These are phyloP conservation scores for Phallus indusiatus DNA, from an alignment of 768 basidiomycete species.

Conservation along the genomic window DNA sequence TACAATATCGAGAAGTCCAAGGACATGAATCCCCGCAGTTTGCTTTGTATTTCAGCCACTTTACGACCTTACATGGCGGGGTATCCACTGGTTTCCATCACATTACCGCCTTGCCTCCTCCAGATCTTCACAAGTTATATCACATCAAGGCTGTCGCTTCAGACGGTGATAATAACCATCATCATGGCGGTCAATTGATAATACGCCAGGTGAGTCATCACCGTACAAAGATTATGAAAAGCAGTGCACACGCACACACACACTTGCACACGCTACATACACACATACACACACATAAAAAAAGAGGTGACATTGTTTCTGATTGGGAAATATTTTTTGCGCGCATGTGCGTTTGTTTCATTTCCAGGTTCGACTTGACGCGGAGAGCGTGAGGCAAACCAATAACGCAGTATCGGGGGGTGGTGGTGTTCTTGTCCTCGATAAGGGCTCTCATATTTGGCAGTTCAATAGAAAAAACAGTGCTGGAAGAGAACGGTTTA, in stretches of 20 bases:
- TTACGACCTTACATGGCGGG: conserved; percentile 38
- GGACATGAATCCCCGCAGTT: conserved; percentile 44
- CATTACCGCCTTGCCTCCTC: conserved; percentile 33
- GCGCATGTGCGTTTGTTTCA: background rate
- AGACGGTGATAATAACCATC: background rate
- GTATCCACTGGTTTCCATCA: conserved; percentile 45
- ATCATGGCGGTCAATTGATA: conserved; percentile 7
- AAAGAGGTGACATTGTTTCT: too few species aligned
- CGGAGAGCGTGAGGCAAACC: conserved; percentile 33
- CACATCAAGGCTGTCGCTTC: conserved; percentile 30
- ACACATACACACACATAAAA: too few species aligned
- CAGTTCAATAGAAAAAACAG: conserved; percentile 50
- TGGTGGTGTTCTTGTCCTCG: conserved; percentile 52
- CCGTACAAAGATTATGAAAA: background rate
- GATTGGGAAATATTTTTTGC: too few species aligned
- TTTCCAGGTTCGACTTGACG: conserved; percentile 11
- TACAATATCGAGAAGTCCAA: conserved; percentile 57
- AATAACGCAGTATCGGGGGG: conserved; percentile 9
- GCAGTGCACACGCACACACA: background rate
- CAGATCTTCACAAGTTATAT: conserved; percentile 40
- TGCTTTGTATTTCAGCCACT: conserved; percentile 40
- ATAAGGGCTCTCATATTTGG: conserved; percentile 43
- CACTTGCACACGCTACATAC: too few species aligned
- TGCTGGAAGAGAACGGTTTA: conserved; percentile 47
- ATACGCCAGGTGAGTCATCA: conserved; percentile 9